Percentiles rank a stretch among this genome's conserved stretches.
These are phyloP conservation scores for Dioszegia crocea DNA, from an alignment of 768 basidiomycete species.

Conservation along the genomic window DNA sequence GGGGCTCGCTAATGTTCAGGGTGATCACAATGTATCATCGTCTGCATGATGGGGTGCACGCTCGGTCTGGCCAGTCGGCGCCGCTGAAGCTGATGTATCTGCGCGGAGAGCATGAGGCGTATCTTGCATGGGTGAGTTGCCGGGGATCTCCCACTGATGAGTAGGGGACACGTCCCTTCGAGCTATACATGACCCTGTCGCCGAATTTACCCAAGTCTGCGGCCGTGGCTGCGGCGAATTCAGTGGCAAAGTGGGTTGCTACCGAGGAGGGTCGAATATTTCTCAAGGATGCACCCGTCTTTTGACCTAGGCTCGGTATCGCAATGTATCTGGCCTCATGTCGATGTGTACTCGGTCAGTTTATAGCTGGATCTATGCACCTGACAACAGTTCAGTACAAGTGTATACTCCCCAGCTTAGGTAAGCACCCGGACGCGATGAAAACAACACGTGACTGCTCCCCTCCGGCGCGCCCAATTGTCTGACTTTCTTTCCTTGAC, in stretches of 20 bases:
- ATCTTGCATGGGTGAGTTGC: slow-evolving; percentile 89
- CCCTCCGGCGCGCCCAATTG: too few species aligned
- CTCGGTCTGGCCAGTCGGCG: slow-evolving; percentile 70
- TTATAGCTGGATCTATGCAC: too few species aligned
- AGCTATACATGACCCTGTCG: slow-evolving; percentile 78
- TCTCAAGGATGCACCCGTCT: slow-evolving; percentile 82
- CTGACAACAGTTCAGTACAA: too few species aligned
- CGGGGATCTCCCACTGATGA: not conserved
- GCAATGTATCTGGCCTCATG: too few species aligned
- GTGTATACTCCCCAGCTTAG: not conserved
- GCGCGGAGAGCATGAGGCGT: slow-evolving; percentile 75
- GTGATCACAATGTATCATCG: slow-evolving; percentile 81
- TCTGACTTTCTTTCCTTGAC: not conserved
- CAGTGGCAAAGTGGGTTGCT: slow-evolving; percentile 84
- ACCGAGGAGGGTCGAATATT: slow-evolving; percentile 79
- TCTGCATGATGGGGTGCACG: slow-evolving; percentile 83
- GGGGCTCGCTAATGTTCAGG: slow-evolving; percentile 55
- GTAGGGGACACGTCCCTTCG: slow-evolving; percentile 89
- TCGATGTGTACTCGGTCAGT: too few species aligned
- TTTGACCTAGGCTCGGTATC: slow-evolving; percentile 55
- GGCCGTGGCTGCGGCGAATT: slow-evolving; percentile 80
- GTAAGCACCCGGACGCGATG: too few species aligned
- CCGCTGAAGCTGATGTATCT: slow-evolving; percentile 83
- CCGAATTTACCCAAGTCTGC: slow-evolving; percentile 82
- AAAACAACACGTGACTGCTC: too few species aligned